Evolutionary conservation across 169 alveolate genomes (phyloP).

Genomic region (Babesia caballi): DNA sequence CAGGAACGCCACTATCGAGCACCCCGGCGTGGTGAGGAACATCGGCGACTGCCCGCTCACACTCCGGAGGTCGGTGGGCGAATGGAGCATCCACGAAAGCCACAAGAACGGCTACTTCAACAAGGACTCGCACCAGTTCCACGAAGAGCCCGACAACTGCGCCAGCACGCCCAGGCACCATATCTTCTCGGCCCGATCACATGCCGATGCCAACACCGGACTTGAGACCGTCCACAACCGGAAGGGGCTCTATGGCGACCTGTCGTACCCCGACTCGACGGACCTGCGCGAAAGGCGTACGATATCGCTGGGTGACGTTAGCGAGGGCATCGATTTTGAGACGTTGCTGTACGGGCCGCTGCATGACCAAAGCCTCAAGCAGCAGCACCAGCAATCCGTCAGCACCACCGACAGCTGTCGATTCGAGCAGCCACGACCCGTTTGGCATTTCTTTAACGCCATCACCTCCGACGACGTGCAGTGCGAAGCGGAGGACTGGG

Average conservation of each 20-base stretch:
- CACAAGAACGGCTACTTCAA: neutral
- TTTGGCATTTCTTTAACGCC: conserved; percentile 34
- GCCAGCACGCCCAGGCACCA: conserved; percentile 26
- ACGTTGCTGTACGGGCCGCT: conserved; percentile 9
- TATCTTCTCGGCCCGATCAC: neutral
- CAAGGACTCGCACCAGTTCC: neutral
- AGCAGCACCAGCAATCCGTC: neutral
- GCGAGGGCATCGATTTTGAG: neutral
- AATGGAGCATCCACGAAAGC: neutral
- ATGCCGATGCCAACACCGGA: neutral
- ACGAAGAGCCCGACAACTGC: neutral
- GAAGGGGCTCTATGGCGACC: conserved; percentile 4
- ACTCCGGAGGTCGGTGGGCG: neutral
- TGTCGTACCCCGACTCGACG: neutral
- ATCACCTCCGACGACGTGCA: conserved; percentile 24
- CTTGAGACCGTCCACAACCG: conserved; percentile 21
- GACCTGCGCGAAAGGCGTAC: conserved; percentile 17
- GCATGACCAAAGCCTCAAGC: neutral
- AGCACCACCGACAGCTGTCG: neutral
- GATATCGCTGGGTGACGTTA: conserved; percentile 16
- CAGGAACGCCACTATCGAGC: neutral
- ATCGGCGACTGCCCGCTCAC: conserved; percentile 16
- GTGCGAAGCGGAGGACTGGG: conserved; percentile 51
- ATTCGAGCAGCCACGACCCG: conserved; percentile 21
- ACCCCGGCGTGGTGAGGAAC: conserved; percentile 1